Percentiles rank a stretch among this genome's conserved stretches.
These are phyloP conservation scores for Diaporthe ilicicola DNA, from an alignment of 2,329 filamentous ascomycete genomes.

Conservation along the genomic window DNA sequence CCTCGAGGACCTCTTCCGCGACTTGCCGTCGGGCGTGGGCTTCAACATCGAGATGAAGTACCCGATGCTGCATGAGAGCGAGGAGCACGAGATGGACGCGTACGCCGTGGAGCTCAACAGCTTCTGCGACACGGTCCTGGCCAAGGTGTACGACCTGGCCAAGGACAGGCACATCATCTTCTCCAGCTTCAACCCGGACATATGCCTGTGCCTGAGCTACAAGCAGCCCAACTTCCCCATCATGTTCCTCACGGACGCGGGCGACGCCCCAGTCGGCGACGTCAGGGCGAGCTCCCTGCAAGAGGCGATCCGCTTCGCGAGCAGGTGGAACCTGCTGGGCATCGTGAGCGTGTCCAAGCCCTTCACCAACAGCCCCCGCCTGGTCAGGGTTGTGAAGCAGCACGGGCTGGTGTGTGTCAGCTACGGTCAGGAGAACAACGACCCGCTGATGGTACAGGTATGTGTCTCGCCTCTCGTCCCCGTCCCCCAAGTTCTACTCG, in stretches of 20 bases:
- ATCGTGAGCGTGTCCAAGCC: slow-evolving; percentile 91
- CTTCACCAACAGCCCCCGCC: slow-evolving; percentile 84
- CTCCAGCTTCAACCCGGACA: slow-evolving; percentile 96
- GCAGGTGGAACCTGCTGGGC: slow-evolving; percentile 91
- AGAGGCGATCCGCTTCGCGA: slow-evolving; percentile 94
- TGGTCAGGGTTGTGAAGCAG: slow-evolving; percentile 94
- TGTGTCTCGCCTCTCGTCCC: slow-evolving; percentile 42
- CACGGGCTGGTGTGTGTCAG: slow-evolving; percentile 93
- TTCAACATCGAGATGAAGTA: slow-evolving; percentile 99
- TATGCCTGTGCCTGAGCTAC: slow-evolving; percentile 92
- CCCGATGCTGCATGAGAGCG: slow-evolving; percentile 94
- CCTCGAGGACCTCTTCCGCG: slow-evolving; percentile 88
- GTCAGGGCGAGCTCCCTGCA: slow-evolving; percentile 91
- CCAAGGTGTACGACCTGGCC: slow-evolving; percentile 87
- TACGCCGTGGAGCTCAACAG: slow-evolving; percentile 96
- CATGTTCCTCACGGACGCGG: slow-evolving; percentile 91
- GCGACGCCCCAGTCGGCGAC: slow-evolving; percentile 82
- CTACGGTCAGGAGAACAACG: slow-evolving; percentile 92
- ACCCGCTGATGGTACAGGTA: slow-evolving; percentile 85
- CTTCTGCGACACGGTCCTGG: slow-evolving; percentile 92
- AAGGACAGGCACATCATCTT: slow-evolving; percentile 92
- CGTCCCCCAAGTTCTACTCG: too few species aligned
- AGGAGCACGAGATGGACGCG: slow-evolving; percentile 95
- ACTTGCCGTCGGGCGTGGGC: slow-evolving; percentile 82
- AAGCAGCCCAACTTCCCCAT: slow-evolving; percentile 98